Base-by-base conservation (phyloP, 768 basidiomycete species). In the Suillus paluster region DNA sequence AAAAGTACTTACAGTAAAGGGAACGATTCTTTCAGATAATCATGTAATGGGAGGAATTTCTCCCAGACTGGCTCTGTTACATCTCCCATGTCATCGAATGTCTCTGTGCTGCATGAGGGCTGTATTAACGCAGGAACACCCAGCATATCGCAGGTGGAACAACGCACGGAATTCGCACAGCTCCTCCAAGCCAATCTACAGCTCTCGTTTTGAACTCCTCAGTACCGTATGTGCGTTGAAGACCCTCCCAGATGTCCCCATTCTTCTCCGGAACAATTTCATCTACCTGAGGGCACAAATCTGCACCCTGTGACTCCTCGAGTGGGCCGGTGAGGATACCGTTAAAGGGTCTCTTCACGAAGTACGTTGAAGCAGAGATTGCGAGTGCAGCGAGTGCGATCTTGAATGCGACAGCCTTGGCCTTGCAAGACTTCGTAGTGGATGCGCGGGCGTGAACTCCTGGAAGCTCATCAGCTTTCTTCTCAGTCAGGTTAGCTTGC, bases 1-100 rank as follows among this genome's bases (percentile, higher is more conserved):
- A 17, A 33, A 46, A n/a, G 44, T 14, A 52, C 78, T 57, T 75
- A 91, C 81, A 81, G 84, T 71, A 87, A 78, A 11, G 88, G 85
- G 67, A 91, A 95, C 36, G 90, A 74, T 25, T 70, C 66, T 34
- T 66, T 63, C 8, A 91, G 80, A 65, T 89, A 87, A n/a, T 80
- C 77, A 55, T 88, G 86, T 70, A 88, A 82, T 7, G 74, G 73
- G 0, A 63, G 73, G 59, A 88, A 87, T 21, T 75, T 79, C 36
- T 83, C 77, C 87, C 86, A 89, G n/a, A 81, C 79, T 2, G 78
- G 74, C 65, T 86, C 85, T 14, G 73, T 71, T 8, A 84, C 74
- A 0, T 77, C 77, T 0, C 68, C 75, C 81, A 83, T 83, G 57
- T 75, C 67, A 61, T 86, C 84, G 68, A 74, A 84, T 1, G 80